phyloP scores from a whole-genome alignment of 495 filamentous ascomycete species.

The Penicillium ucsense region DNA sequence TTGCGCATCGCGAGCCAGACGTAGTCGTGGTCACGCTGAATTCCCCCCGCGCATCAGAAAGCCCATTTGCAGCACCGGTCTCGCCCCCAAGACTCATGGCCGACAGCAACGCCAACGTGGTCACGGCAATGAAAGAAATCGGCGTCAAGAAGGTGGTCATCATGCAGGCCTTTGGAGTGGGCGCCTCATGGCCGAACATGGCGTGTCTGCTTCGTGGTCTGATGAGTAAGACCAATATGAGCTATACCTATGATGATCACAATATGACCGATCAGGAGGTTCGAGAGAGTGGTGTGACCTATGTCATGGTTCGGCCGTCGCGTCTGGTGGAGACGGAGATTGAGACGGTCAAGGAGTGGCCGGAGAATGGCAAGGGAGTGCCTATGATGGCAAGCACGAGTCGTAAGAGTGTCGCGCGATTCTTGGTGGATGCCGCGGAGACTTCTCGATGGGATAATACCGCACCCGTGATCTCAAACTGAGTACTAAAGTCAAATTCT shows the following conservation, averaged over 20 bases:
- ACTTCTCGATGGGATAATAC: slow-evolving; percentile 14
- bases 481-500: neutral
- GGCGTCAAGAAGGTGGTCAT: slow-evolving; percentile 31
- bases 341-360: slow-evolving; percentile 16
- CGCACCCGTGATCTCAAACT: slow-evolving; percentile 22
- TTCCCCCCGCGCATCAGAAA: slow-evolving; percentile 32
- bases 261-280: slow-evolving; percentile 30
- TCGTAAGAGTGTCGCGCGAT: slow-evolving; percentile 18
- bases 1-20: slow-evolving; percentile 18
- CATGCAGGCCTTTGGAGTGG: slow-evolving; percentile 36
- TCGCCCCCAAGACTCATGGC: slow-evolving; percentile 36
- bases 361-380: slow-evolving; percentile 18
- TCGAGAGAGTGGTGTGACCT: slow-evolving; percentile 28
- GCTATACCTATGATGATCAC: slow-evolving; percentile 36
- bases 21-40: slow-evolving; percentile 37
- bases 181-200: slow-evolving; percentile 37
- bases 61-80: slow-evolving; percentile 33
- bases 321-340: slow-evolving; percentile 21
- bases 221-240: slow-evolving; percentile 37
- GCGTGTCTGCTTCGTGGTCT: slow-evolving; percentile 27
- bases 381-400: slow-evolving; percentile 17
- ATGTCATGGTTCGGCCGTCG: slow-evolving; percentile 33
- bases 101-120: slow-evolving; percentile 33
- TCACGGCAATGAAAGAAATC: slow-evolving; percentile 29
- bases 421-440: slow-evolving; percentile 13